Evolutionary conservation across 371 early-diverging fungal genomes (phyloP), one percentile per base, ranked within the genome.

Genomic region (Rhizoclosmatium hyalinum): DNA sequence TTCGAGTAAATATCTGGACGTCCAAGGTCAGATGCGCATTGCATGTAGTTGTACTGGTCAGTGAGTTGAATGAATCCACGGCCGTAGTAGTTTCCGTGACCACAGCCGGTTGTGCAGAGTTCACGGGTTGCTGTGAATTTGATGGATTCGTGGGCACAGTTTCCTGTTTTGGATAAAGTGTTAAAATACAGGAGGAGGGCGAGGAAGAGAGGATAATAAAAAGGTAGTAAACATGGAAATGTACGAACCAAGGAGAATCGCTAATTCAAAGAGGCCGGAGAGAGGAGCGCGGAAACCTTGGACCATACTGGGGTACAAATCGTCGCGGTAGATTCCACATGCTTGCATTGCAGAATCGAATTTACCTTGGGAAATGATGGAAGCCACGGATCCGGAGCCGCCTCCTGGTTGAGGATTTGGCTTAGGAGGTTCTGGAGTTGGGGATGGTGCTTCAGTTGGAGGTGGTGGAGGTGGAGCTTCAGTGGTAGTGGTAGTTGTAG

Each of bases 1-100:
- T 74, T 66, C 19, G 41, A 39, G 39, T 68, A 14, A 42, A 74
- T 66, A 43, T 65, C 74, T 6, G 58, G 73, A 10, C 19, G 5
- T 8, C 44, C 42, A 19, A 74, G 14, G 0, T n/a, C 50, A 2
- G 14, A 32, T 53, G 74, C 46, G 17, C 50, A 39, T 21, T 43
- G 17, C 54, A 67, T 14, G 57, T 74, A 74, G 57, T 74, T 74
- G 21, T 32, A 12, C 17, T 66, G 41, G 6, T 56, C n/a, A 12
- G 74, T 67, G 0, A 74, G 54, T 32, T 74, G 74, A 24, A 74
- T 65, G 54, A 54, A 74, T 14, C 72, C 72, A 24, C 67, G 74
- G 5, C 74, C 65, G 44, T 70, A 47, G 58, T 41, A 70, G 1
- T 10, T 6, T 24, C 70, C 70, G 21, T 58, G 32, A 39, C 57